These are phyloP conservation scores for Leccinum variicolor DNA, from an alignment of 768 basidiomycete genomes.

Conservation along the genomic window DNA sequence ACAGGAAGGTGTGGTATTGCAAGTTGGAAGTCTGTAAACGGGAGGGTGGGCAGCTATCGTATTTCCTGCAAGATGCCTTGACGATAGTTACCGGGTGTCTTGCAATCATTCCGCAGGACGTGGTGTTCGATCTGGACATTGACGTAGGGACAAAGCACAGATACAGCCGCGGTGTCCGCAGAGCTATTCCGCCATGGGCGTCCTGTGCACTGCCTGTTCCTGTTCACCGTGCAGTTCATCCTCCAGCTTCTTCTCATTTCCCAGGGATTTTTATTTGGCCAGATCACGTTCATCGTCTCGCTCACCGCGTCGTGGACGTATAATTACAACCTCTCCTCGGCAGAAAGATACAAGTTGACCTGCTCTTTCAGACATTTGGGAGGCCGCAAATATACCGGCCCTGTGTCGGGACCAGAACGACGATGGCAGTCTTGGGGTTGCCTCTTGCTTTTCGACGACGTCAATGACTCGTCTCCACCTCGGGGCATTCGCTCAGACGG, in stretches of 20 bases:
- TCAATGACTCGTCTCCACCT: constrained; percentile 6
- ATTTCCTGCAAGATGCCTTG: no score
- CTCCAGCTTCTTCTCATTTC: constrained; percentile 33
- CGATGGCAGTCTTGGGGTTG: constrained; percentile 19
- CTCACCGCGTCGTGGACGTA: constrained; percentile 30
- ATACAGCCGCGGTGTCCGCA: not conserved
- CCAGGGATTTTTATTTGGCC: constrained; percentile 30
- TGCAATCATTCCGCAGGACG: no score
- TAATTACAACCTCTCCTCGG: constrained; percentile 27
- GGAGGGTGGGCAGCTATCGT: no score
- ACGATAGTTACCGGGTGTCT: no score
- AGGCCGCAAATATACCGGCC: constrained; percentile 13
- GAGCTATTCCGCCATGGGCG: constrained; percentile 3
- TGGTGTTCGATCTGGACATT: constrained; percentile 22
- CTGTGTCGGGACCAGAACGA: constrained; percentile 14
- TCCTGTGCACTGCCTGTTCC: constrained; percentile 21
- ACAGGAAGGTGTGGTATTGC: no score
- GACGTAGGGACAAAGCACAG: not conserved
- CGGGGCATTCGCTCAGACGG: no score
- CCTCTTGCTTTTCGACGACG: constrained; percentile 16
- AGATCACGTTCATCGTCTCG: constrained; percentile 30
- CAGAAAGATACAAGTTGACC: constrained; percentile 29
- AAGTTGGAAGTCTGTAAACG: no score
- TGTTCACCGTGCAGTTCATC: constrained; percentile 29
- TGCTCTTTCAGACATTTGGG: constrained; percentile 14